Evolutionary conservation across 345 rosid species (phyloP).

Genomic region (Euclidium syriacum): DNA sequence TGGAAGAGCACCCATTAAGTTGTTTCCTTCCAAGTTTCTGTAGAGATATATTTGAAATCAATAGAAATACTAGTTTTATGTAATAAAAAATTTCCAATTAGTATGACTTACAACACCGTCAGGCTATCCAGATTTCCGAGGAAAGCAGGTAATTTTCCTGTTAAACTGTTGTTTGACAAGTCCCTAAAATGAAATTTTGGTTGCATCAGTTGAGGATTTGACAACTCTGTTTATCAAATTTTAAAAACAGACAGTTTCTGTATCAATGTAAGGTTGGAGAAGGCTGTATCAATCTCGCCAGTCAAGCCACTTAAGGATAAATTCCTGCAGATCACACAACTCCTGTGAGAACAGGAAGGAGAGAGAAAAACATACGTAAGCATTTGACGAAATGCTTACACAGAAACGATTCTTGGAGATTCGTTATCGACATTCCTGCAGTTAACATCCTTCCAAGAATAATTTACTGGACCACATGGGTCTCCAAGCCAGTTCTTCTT

Average conservation of each 20-base stretch:
- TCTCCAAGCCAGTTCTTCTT: conserved; percentile 53
- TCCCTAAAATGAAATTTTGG: conserved; percentile 33
- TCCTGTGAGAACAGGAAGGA: neutral
- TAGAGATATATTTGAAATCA: neutral
- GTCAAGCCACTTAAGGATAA: conserved; percentile 33
- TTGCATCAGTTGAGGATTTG: neutral
- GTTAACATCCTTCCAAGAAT: conserved; percentile 34
- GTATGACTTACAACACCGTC: conserved; percentile 41
- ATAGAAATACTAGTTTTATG: too few relatives aligned
- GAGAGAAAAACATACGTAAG: neutral
- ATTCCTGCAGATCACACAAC: conserved; percentile 10
- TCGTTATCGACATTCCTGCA: conserved; percentile 22
- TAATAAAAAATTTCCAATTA: neutral
- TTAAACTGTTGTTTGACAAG: conserved; percentile 41
- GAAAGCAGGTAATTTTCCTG: conserved; percentile 39
- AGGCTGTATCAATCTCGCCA: conserved; percentile 17
- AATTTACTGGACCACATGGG: conserved; percentile 36
- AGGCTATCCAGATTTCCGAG: conserved; percentile 33
- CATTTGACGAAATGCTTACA: conserved; percentile 14
- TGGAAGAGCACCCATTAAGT: conserved; percentile 37
- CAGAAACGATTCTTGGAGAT: conserved; percentile 28
- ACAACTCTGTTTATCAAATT: neutral
- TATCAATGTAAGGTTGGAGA: conserved; percentile 26
- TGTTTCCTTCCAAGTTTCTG: conserved; percentile 42
- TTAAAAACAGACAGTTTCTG: conserved; percentile 30